Percentiles rank a stretch among this genome's conserved stretches.
These are phyloP conservation scores for Scytalidium lignicola DNA, from an alignment of 2,329 filamentous ascomycete species.

Conservation along the genomic window DNA sequence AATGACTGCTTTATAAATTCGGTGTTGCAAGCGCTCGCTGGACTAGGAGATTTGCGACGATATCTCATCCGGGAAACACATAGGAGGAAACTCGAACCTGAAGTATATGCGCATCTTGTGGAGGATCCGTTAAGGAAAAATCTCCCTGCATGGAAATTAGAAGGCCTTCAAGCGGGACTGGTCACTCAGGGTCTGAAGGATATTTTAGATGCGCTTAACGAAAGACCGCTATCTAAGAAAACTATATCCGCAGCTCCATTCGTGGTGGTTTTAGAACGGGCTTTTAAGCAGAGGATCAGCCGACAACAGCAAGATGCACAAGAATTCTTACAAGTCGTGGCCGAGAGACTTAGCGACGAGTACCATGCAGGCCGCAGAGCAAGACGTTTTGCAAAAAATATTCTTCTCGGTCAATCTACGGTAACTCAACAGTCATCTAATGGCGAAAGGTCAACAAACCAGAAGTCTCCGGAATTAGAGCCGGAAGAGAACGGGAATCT, in stretches of 20 bases:
- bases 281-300: conserved; percentile 87
- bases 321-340: conserved; percentile 91
- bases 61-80: conserved; percentile 93
- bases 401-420: neutral
- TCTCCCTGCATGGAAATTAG: conserved; percentile 55
- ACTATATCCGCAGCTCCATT: conserved; percentile 86
- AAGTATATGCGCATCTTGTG: conserved; percentile 64
- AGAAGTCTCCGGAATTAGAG: conserved; percentile 5
- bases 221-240: conserved; percentile 89
- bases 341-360: conserved; percentile 88
- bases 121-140: conserved; percentile 40
- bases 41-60: conserved; percentile 78
- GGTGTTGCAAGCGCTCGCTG: conserved; percentile 86
- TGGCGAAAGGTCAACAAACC: conserved; percentile 5
- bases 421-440: neutral
- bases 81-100: conserved; percentile 70
- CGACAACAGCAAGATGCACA: conserved; percentile 96
- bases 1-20: conserved; percentile 99
- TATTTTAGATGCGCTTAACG: conserved; percentile 87
- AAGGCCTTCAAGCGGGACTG: conserved; percentile 70
- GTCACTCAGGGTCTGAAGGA: conserved; percentile 88
- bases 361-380: conserved; percentile 81
- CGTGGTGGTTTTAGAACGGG: conserved; percentile 74
- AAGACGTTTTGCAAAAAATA: conserved; percentile 48
- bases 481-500: conserved; percentile 1